Percentiles rank a stretch among this genome's conserved stretches.
Conservation (phyloP, 306 rosid species). For the Cyclanthera cordifolia region DNA sequence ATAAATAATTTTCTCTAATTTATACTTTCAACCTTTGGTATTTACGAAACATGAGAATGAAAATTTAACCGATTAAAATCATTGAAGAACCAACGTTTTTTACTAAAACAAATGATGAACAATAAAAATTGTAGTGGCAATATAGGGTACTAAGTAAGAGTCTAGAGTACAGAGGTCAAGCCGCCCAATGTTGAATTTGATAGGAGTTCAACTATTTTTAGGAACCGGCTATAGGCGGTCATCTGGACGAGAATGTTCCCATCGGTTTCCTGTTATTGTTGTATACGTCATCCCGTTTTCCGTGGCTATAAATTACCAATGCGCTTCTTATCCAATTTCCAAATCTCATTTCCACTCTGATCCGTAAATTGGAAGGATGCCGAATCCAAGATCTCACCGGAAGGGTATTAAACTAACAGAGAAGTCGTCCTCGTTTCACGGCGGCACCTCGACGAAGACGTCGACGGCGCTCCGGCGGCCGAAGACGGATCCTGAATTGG, state of each 20-base stretch:
- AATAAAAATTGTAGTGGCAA: background rate
- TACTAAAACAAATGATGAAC: too few species aligned
- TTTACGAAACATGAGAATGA: too few species aligned
- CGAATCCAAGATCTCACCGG: constrained; percentile 42
- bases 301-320: background rate
- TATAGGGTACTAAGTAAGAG: background rate
- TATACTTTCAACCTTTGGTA: too few species aligned
- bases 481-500: constrained; percentile 51
- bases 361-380: constrained; percentile 49
- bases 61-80: too few species aligned
- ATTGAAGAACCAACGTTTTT: too few species aligned
- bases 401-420: constrained; percentile 29
- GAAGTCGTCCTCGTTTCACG: constrained; percentile 57
- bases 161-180: background rate
- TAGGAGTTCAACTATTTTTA: background rate
- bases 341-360: background rate
- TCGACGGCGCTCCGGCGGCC: constrained; percentile 46
- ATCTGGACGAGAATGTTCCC: background rate
- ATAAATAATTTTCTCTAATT: too few species aligned
- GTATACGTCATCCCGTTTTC: background rate
- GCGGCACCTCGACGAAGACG: background rate
- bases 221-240: constrained; percentile 14
- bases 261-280: background rate
- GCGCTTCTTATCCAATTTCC: constrained; percentile 15
- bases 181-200: constrained; percentile 7